Evolutionary conservation across 1,284 basidiomycete species (phyloP), one percentile per base, ranked within the genome.

Genomic region (Mycosarcoma maydis): DNA sequence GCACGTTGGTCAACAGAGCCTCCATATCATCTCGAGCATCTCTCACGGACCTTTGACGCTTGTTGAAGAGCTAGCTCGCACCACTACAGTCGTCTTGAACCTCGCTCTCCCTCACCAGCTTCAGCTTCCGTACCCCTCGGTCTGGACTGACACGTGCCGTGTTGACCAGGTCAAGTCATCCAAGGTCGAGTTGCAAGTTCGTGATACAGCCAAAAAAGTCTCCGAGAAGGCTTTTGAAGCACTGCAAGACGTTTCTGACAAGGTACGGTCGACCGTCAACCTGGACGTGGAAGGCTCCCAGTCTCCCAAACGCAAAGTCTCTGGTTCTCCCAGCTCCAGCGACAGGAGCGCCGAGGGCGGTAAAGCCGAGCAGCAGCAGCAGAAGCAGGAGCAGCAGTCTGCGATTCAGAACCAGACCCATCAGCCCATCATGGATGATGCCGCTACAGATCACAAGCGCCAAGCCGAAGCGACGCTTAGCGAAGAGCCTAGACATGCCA

Each of bases 121-220:
- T 17, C 66, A 69, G 55, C 47, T 69, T 13, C 66, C 66, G 4
- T 64, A 64, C 19, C 66, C 66, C 3, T 57, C 51, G 38, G 48
- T 69, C n/a, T 69, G 59, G 33, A 27, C 42, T n/a, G 54, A 58
- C 20, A 26, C 23, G 6, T 42, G 43, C 16, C 30, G 24, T n/a
- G 23, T 34, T 22, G 40, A 40, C 8, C 36, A 39, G 2, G 29
- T n/a, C 24, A 51, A 44, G 19, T 19, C 36, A 6, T 33, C 33
- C 30, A 42, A 48, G 24, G 16, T 36, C 20, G 39, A 48, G 34
- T 19, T 17, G 19, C 40, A 46, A 16, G 39, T 17, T 8, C 27
- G 30, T 14, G 19, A 14, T 2, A 36, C n/a, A 9, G 37, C 36
- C 3, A 34, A 41, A 17, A 50, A 48, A 19, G 4, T 6, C 16